Conservation (phyloP, 208 protist species). For the Trypanosoma brucei region DNA sequence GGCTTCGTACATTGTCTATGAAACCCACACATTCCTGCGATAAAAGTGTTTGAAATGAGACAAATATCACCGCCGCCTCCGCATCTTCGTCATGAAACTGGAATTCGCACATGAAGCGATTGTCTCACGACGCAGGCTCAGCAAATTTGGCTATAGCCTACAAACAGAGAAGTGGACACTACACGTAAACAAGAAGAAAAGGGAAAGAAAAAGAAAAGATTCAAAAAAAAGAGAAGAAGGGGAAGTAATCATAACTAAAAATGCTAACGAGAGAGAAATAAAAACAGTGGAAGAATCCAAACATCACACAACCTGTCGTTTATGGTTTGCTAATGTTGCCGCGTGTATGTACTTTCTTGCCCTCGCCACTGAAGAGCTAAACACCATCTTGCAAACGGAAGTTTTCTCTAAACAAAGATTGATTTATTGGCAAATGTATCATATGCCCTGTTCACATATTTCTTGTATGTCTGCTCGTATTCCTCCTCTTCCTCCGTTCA, state of each 20-base stretch:
- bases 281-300: not conserved
- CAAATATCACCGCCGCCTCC: constrained; percentile 14
- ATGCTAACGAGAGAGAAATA: constrained; percentile 1
- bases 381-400: no score
- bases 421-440: no score
- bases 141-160: no score
- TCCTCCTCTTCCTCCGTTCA: no score
- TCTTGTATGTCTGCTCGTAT: no score
- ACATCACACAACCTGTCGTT: not conserved
- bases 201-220: not conserved
- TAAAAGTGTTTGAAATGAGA: constrained; percentile 16
- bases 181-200: constrained; percentile 19
- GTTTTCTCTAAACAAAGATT: no score
- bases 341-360: not conserved
- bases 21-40: not conserved
- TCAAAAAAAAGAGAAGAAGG: not conserved
- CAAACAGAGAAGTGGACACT: not conserved
- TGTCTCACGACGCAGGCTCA: no score
- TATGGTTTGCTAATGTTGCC: not conserved
- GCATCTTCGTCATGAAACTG: constrained; percentile 4
- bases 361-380: not conserved
- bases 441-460: no score
- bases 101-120: no score
- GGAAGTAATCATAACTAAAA: constrained; percentile 3
- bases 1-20: not conserved